Evolutionary conservation across 129 eudicot genomes (phyloP).

Genomic region (Saussurea involucrata): DNA sequence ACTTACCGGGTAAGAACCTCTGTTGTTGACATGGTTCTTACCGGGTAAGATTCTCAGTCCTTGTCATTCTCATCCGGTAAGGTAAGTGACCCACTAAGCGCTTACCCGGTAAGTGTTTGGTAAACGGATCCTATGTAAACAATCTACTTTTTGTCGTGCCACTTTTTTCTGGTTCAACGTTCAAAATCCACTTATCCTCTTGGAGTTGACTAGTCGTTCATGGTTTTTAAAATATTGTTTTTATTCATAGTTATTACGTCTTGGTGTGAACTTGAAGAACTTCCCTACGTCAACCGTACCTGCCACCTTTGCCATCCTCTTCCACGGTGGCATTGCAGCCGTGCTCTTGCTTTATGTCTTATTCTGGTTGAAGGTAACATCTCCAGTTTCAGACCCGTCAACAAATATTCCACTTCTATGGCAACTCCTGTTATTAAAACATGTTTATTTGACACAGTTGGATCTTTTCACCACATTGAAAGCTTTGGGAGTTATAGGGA

Average conservation of each 20-base stretch:
- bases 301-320: constrained; percentile 65
- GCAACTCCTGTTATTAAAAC: not conserved
- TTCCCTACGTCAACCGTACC: constrained; percentile 67
- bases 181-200: not conserved
- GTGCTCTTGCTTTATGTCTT: constrained; percentile 62
- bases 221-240: not conserved
- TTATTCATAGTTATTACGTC: constrained; percentile 51
- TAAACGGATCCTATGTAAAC: not conserved
- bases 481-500: constrained; percentile 65
- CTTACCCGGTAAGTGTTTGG: no score
- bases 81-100: no score
- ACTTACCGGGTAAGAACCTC: no score
- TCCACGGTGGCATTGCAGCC: constrained; percentile 86
- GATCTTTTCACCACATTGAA: constrained; percentile 90
- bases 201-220: not conserved
- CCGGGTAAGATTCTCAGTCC: no score
- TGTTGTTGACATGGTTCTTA: no score
- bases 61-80: no score
- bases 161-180: not conserved
- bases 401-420: not conserved
- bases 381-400: not conserved
- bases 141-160: not conserved
- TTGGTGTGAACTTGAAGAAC: constrained; percentile 79
- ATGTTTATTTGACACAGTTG: constrained; percentile 48
- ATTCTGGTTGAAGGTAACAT: constrained; percentile 89